phyloP scores from a whole-genome alignment of 768 basidiomycete species.

The Cantharellus anzutake region DNA sequence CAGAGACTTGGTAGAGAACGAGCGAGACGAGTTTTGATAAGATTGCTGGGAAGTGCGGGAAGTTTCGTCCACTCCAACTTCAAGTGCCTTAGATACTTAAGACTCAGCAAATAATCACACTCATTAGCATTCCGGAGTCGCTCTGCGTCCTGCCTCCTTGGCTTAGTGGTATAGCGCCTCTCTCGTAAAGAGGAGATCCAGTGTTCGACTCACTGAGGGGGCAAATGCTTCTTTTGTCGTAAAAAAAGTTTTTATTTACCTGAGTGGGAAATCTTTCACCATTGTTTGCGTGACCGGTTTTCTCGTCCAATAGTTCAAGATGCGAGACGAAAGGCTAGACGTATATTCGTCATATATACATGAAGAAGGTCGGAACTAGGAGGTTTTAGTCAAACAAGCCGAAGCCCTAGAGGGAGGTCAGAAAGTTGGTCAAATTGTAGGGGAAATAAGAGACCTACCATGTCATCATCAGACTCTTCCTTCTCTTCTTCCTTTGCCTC shows the following conservation, averaged over 20 bases:
- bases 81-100: no score
- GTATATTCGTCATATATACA: no score
- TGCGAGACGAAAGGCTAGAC: no score
- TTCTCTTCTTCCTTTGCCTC: constrained; percentile 49
- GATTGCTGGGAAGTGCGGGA: no score
- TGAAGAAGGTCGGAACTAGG: no score
- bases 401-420: constrained; percentile 14
- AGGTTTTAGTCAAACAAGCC: constrained; percentile 21
- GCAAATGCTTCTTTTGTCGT: not conserved
- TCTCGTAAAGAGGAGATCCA: not conserved
- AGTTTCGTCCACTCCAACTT: no score
- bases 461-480: constrained; percentile 43
- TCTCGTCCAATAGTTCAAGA: no score
- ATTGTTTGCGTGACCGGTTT: no score
- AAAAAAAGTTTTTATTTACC: no score
- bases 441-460: constrained; percentile 13
- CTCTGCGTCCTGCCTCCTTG: not conserved
- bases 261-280: no score
- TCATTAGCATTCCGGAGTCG: not conserved
- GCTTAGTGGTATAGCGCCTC: not conserved
- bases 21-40: no score
- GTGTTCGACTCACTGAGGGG: not conserved
- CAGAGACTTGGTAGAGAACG: no score
- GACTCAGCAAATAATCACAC: not conserved
- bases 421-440: not conserved